phyloP scores from a whole-genome alignment of 2,329 filamentous ascomycete species.

The Drechslerella dactyloides region DNA sequence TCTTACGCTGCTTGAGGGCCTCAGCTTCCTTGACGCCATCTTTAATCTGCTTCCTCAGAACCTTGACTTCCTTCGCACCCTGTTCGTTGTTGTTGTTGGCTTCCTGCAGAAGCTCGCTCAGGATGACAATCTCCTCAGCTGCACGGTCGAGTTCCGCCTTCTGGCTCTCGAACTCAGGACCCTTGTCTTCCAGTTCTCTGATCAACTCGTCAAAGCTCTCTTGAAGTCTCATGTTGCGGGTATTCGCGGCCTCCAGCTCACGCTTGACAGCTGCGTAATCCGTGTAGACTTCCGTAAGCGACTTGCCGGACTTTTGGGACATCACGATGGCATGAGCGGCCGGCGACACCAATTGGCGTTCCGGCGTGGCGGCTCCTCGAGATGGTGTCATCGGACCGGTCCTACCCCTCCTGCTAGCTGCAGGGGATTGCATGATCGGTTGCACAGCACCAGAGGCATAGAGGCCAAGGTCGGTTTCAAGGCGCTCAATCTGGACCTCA shows the following conservation, averaged over 20 bases:
- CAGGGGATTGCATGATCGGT: conserved; percentile 63
- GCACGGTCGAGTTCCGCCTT: conserved; percentile 80
- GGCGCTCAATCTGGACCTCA: conserved; percentile 67
- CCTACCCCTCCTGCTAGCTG: conserved; percentile 61
- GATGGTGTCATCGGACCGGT: conserved; percentile 62
- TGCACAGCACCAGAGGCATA: conserved; percentile 56
- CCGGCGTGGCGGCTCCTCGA: conserved; percentile 65
- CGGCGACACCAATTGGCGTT: conserved; percentile 63
- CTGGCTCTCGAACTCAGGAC: conserved; percentile 85
- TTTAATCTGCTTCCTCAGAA: conserved; percentile 75
- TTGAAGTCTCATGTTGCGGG: conserved; percentile 75
- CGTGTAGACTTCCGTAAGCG: conserved; percentile 68
- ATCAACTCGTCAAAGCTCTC: conserved; percentile 85
- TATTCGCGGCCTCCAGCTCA: conserved; percentile 74
- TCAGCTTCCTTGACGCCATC: conserved; percentile 70
- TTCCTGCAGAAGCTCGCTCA: conserved; percentile 80
- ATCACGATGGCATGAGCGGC: conserved; percentile 57
- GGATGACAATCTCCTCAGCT: conserved; percentile 79
- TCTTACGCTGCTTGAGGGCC: conserved; percentile 73
- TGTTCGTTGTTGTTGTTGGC: conserved; percentile 42
- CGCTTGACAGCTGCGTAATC: conserved; percentile 68
- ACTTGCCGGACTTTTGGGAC: conserved; percentile 55
- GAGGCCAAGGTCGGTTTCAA: conserved; percentile 64
- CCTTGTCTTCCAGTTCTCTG: conserved; percentile 79
- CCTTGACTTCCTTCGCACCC: conserved; percentile 72